A percentile compares a stretch with the other conserved stretches of the same genome.
Conservation (phyloP, 2,329 filamentous ascomycete genomes). For the Epichloe sp. region DNA sequence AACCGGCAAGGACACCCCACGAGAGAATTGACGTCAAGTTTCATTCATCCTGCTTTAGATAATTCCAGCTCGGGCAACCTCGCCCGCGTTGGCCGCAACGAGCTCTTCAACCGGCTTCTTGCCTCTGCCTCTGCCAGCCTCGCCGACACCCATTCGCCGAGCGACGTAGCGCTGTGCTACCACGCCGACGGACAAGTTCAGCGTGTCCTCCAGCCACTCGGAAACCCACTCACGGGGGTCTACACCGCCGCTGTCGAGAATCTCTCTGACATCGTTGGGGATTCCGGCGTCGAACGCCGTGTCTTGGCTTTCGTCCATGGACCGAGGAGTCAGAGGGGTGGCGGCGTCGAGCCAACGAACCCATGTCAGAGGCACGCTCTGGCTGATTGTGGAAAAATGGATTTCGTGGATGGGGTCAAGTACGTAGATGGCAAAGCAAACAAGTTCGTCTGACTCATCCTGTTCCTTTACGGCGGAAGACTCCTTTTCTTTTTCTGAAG, state of each 20-base stretch:
- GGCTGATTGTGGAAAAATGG: conserved; percentile 70
- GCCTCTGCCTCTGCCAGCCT: conserved; percentile 51
- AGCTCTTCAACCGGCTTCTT: conserved; percentile 47
- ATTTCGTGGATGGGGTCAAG: conserved; percentile 87
- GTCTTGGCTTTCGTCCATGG: conserved; percentile 32
- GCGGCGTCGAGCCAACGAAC: conserved; percentile 80
- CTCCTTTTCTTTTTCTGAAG: conserved; percentile 41
- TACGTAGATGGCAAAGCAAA: conserved; percentile 67
- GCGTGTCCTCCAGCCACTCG: conserved; percentile 87
- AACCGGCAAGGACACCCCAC: background rate
- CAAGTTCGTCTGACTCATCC: conserved; percentile 43
- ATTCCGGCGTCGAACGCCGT: conserved; percentile 22
- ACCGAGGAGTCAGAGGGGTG: conserved; percentile 38
- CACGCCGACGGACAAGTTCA: conserved; percentile 66
- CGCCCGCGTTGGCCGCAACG: conserved; percentile 42
- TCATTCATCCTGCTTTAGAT: conserved; percentile 24
- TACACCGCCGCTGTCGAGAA: conserved; percentile 61
- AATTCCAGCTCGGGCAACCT: conserved; percentile 45
- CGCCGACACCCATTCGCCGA: conserved; percentile 87
- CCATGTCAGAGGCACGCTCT: conserved; percentile 76
- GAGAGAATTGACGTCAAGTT: background rate
- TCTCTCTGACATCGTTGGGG: conserved; percentile 80
- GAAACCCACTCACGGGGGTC: conserved; percentile 95
- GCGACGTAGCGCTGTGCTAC: conserved; percentile 94
- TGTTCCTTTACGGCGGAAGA: conserved; percentile 38